Base-by-base conservation (phyloP, 75 land plant genomes). In the Pinus taeda region DNA sequence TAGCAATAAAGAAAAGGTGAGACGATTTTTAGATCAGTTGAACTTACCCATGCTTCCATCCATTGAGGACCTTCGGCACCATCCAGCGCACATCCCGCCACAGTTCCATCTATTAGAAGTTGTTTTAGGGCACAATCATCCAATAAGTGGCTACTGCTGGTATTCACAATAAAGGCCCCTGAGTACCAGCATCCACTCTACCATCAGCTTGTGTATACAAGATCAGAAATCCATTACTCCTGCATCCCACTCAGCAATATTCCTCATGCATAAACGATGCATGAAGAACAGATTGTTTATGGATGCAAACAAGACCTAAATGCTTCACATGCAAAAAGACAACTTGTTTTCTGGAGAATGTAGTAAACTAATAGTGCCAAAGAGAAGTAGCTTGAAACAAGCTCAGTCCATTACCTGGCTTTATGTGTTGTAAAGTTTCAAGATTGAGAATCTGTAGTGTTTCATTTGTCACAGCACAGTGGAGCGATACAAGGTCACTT, bases 21-120 rank as follows among this genome's bases (percentile, higher is more conserved):
- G 55, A 15, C 80, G 64, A 75, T 77, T 64, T 76, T 79, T 79
- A 74, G 79, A 49, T 49, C 24, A 80, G 78, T 26, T 79, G 56
- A 71, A 61, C 92, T 84, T 97, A 97, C 99, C 99, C 99, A 97
- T 77, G 99, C 99, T 93, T 97, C 99, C 92, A 97, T 90, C 99
- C 99, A 97, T 75, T 93, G 98, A 71, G 99, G 98, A 59, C 99
- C 99, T 87, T 97, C 99, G 21, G 95, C 94, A 73, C 99, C 99
- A 88, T 97, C 99, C 78, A 97, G 77, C 26, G 99, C 99, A 87
- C 96, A 95, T 29, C 99, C 99, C 80, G 99, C 93, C 80, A 97
- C 77, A 61, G 90, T 90, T 3, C 99, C 99, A 84, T 93, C 98
- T 83, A 95, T 91, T 71, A 97, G 71, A 55, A 94, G 93, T 71